Evolutionary conservation across 176 grass and related monocot species (phyloP), one percentile per base, ranked within the genome.

Genomic region (Cenchrus fungigraminus): DNA sequence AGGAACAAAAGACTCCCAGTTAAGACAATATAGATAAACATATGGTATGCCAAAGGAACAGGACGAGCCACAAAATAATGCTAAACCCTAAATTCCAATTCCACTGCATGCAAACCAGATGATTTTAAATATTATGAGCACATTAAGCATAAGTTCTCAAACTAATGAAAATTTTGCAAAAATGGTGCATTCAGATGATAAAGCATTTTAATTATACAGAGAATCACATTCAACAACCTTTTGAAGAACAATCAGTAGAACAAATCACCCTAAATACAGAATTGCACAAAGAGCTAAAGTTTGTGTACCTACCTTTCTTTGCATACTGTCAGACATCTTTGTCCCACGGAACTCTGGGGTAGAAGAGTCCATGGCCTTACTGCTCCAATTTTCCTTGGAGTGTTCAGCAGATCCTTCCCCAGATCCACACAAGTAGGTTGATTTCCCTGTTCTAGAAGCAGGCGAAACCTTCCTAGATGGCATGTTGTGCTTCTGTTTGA

Each of bases 261-360:
- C 37, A 40, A 40, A 68, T 81, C 74, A 68, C 9, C 51, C 6
- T 61, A 83, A 68, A 4, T 57, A 34, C 66, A 69, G 4, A 69
- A 69, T 3, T 16, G 57, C 50, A 83, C 60, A 83, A 73, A 83
- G 20, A 77, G 72, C 12, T 14, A 0, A 45, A 74, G 34, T 31
- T 75, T 84, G 4, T 25, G 68, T 67, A 43, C 81, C 5, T 91
- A 99, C 97, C 94, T 99, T 99, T 86, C 97, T 88, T 85, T 99
- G 97, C 65, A 81, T 97, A 84, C 90, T 94, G 56, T 99, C 97
- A 59, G 94, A 92, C 97, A 99, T 99, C 85, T 93, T 99, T 90
- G 59, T 63, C 47, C 76, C 73, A 15, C 75, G 47, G 6, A 77
- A 87, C 49, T 80, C 87, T 47, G 94, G 61, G 25, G 77, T 79